A percentile compares a stretch with the other conserved stretches of the same genome.
phyloP scores from a whole-genome alignment of 306 rosid genomes.

The Casuarina cunninghamiana region DNA sequence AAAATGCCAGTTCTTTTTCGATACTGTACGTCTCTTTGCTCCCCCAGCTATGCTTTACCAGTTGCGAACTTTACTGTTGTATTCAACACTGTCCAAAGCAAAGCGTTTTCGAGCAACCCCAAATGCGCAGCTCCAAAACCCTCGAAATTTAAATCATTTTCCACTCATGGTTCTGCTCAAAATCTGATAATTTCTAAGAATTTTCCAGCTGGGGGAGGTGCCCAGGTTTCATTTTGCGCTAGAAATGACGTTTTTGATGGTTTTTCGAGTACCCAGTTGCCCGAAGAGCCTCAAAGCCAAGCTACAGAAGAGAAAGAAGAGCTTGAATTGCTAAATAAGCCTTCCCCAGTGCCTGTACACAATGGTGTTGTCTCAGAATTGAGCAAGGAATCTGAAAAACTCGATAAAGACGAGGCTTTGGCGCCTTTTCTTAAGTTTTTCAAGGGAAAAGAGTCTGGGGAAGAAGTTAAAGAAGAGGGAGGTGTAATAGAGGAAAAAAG shows the following conservation, averaged over 20 bases:
- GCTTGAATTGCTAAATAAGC: conserved; percentile 72
- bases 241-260: conserved; percentile 53
- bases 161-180: conserved; percentile 22
- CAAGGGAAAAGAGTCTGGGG: conserved; percentile 47
- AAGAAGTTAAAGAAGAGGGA: conserved; percentile 39
- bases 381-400: conserved; percentile 36
- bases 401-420: conserved; percentile 48
- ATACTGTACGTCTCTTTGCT: conserved; percentile 48
- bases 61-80: conserved; percentile 21
- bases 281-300: conserved; percentile 38
- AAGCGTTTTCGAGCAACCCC: conserved; percentile 12
- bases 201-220: conserved; percentile 32
- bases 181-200: conserved; percentile 34
- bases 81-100: conserved; percentile 22
- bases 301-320: conserved; percentile 51
- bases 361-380: conserved; percentile 45
- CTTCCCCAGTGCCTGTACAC: conserved; percentile 49
- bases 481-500: conserved; percentile 40
- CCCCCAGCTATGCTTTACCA: conserved; percentile 24
- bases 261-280: conserved; percentile 50
- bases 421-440: conserved; percentile 91
- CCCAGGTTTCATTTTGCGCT: conserved; percentile 56
- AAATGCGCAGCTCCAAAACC: conserved; percentile 21
- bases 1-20: conserved; percentile 54
- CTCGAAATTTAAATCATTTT: conserved; percentile 26